These are phyloP conservation scores for Phoenix dactylifera DNA, from an alignment of 176 grass and related monocot genomes.

Conservation along the genomic window DNA sequence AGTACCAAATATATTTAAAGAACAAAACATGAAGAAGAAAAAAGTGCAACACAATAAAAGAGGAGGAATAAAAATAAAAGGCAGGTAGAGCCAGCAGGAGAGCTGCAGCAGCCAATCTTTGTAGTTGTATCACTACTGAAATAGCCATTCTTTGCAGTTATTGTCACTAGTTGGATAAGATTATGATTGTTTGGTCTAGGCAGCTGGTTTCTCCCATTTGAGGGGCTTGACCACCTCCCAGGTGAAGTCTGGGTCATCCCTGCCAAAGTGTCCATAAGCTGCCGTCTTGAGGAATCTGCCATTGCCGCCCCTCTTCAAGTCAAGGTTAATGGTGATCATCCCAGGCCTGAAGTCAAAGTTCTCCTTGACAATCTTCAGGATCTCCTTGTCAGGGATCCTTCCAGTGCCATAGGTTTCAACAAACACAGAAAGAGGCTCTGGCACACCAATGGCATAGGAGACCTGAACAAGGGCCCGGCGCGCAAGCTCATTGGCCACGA, in stretches of 20 bases:
- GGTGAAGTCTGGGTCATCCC: constrained; percentile 52
- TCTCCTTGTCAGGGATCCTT: constrained; percentile 53
- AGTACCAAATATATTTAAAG: no score
- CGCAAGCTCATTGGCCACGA: constrained; percentile 30
- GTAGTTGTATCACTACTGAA: not conserved
- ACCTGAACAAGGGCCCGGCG: constrained; percentile 55
- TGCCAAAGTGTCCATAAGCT: constrained; percentile 53
- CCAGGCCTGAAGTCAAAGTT: constrained; percentile 62
- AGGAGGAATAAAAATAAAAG: no score
- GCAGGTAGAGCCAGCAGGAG: no score
- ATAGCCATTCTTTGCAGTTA: not conserved
- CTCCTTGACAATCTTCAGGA: constrained; percentile 57
- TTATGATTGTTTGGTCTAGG: constrained; percentile 6
- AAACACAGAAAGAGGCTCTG: constrained; percentile 48
- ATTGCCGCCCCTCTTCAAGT: constrained; percentile 48
- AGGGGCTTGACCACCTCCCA: constrained; percentile 60
- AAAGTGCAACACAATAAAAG: no score
- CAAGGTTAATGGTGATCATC: constrained; percentile 63
- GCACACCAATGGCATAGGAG: constrained; percentile 61
- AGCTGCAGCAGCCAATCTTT: no score
- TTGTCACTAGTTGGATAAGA: not conserved
- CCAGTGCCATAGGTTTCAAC: constrained; percentile 43
- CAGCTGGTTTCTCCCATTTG: constrained; percentile 37
- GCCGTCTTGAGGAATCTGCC: constrained; percentile 57
- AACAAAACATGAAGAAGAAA: no score